Evolutionary conservation across 345 rosid genomes (phyloP).

Genomic region (Ricinus communis): DNA sequence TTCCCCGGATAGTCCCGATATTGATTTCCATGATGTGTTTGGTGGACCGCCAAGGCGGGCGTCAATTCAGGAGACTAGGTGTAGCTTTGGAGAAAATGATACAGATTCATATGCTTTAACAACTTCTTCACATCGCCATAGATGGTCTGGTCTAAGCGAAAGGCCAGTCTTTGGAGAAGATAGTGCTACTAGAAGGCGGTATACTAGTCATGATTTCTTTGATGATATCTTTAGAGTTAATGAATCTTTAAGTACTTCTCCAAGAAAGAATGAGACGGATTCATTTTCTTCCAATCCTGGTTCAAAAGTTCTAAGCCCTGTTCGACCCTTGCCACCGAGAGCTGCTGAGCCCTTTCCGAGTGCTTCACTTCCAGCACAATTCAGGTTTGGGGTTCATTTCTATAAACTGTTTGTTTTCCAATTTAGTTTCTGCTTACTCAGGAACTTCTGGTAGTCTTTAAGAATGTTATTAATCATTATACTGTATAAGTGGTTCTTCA

Average conservation of each 20-base stretch:
- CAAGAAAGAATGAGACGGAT: conserved; percentile 46
- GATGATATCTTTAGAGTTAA: conserved; percentile 65
- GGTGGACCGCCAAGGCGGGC: conserved; percentile 83
- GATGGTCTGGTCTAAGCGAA: conserved; percentile 46
- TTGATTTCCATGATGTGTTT: conserved; percentile 78
- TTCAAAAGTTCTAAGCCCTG: conserved; percentile 63
- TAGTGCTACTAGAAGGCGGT: conserved; percentile 37
- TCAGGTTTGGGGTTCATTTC: conserved; percentile 52
- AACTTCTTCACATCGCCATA: conserved; percentile 24
- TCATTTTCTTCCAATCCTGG: conserved; percentile 48
- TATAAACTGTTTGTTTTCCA: not conserved
- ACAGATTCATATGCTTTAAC: conserved; percentile 23
- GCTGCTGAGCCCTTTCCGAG: conserved; percentile 48
- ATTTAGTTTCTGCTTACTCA: not conserved
- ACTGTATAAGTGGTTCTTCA: not conserved
- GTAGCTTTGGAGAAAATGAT: conserved; percentile 42
- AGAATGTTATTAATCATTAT: not conserved
- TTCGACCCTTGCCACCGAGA: conserved; percentile 44
- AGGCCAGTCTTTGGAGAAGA: conserved; percentile 86
- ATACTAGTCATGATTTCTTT: conserved; percentile 52
- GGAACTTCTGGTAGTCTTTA: not conserved
- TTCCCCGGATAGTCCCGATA: conserved; percentile 32
- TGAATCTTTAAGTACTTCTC: conserved; percentile 48
- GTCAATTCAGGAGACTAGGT: conserved; percentile 41
- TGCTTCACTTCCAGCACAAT: conserved; percentile 49